A percentile compares a stretch with the other conserved stretches of the same genome.
These are phyloP conservation scores for Meripilus lineatus DNA, from an alignment of 1,284 basidiomycete genomes.

Conservation along the genomic window DNA sequence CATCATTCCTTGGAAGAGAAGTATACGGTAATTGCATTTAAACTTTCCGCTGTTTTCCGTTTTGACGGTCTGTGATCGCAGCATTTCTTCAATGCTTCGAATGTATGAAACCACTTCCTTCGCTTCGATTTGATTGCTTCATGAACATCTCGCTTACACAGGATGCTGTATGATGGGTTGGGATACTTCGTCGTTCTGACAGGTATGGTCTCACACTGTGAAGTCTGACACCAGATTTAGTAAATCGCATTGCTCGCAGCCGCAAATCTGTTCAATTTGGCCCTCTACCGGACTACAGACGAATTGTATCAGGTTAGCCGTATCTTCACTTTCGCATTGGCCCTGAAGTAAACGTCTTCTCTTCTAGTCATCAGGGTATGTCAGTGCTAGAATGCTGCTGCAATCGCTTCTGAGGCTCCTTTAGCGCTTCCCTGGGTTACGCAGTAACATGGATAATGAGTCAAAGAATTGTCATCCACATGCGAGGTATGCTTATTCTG, in stretches of 20 bases:
- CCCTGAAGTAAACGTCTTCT: not conserved
- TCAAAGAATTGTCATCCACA: constrained; percentile 31
- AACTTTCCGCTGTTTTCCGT: not conserved
- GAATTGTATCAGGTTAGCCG: constrained; percentile 21
- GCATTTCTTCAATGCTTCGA: constrained; percentile 3
- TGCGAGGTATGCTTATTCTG: constrained; percentile 22
- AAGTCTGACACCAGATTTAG: not conserved
- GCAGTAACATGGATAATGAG: constrained; percentile 33
- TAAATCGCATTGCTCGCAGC: constrained; percentile 13
- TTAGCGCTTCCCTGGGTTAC: constrained; percentile 28
- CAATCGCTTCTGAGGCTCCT: not conserved
- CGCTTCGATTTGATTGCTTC: too few species aligned
- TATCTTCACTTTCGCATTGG: not conserved
- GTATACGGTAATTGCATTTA: not conserved
- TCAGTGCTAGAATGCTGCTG: too few species aligned
- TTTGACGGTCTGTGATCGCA: too few species aligned
- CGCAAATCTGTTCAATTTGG: constrained; percentile 29
- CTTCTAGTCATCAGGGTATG: not conserved
- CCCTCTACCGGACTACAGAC: constrained; percentile 22
- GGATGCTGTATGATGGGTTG: constrained; percentile 49
- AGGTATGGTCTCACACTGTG: constrained; percentile 25
- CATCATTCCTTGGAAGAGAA: constrained; percentile 19
- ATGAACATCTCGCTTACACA: too few species aligned
- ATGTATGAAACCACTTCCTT: not conserved
- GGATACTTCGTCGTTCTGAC: constrained; percentile 45